These are phyloP conservation scores for Penicillium freii DNA, from an alignment of 2,329 filamentous ascomycete species.

Conservation along the genomic window DNA sequence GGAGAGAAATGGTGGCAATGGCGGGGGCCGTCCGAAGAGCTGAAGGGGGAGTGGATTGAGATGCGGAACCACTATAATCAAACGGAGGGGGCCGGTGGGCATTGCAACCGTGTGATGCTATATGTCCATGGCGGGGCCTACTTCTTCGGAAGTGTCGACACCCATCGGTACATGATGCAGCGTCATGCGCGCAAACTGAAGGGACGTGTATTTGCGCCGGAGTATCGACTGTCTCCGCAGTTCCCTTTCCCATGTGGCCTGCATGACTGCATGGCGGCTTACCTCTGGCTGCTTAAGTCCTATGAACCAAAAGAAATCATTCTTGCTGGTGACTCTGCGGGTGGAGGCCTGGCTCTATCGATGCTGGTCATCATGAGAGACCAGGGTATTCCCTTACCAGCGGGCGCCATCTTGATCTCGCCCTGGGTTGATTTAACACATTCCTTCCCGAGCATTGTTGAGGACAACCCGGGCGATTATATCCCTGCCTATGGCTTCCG, in stretches of 20 bases:
- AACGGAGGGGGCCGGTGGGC: conserved; percentile 59
- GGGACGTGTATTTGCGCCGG: conserved; percentile 80
- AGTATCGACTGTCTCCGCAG: conserved; percentile 85
- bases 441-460: conserved; percentile 86
- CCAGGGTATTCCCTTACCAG: conserved; percentile 77
- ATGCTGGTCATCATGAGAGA: conserved; percentile 80
- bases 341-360: conserved; percentile 81
- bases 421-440: conserved; percentile 96
- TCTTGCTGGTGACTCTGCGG: conserved; percentile 87
- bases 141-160: conserved; percentile 92
- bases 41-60: conserved; percentile 93
- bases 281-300: conserved; percentile 73
- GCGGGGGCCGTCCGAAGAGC: conserved; percentile 62
- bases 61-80: conserved; percentile 80
- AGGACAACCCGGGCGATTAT: conserved; percentile 74
- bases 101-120: conserved; percentile 75
- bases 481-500: conserved; percentile 86
- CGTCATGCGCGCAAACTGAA: conserved; percentile 91
- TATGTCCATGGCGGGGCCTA: conserved; percentile 95
- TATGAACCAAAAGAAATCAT: conserved; percentile 81
- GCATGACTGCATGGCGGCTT: conserved; percentile 84
- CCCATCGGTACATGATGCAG: conserved; percentile 98
- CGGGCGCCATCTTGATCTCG: conserved; percentile 85
- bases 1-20: conserved; percentile 89
- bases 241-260: conserved; percentile 94